A percentile compares a stretch with the other conserved stretches of the same genome.
Conservation (phyloP, 805 yeast species). For the Pichia kluyveri region DNA sequence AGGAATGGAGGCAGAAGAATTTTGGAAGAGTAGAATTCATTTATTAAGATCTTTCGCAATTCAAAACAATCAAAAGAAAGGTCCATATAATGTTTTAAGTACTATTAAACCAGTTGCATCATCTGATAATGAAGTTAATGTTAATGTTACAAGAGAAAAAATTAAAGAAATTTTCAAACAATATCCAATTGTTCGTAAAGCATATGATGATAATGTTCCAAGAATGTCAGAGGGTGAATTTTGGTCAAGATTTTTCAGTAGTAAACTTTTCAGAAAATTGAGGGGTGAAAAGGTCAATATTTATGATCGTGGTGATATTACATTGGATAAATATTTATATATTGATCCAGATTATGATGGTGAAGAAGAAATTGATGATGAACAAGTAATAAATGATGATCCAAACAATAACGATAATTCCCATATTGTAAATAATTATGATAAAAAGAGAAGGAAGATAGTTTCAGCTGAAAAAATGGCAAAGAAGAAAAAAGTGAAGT, state of each 20-base stretch:
- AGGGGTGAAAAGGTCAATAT: conserved; percentile 79
- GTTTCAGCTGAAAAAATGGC: conserved; percentile 16
- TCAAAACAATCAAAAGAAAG: conserved; percentile 73
- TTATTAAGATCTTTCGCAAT: conserved; percentile 79
- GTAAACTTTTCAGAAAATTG: conserved; percentile 75
- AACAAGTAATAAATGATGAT: conserved; percentile 30
- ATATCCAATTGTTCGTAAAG: conserved; percentile 83
- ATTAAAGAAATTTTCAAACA: conserved; percentile 85
- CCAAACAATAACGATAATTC: conserved; percentile 1
- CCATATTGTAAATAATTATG: not conserved
- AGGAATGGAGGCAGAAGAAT: conserved; percentile 70
- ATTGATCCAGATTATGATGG: conserved; percentile 50
- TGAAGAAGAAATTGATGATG: conserved; percentile 30
- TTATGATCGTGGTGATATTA: conserved; percentile 73
- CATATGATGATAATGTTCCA: conserved; percentile 88
- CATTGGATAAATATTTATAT: conserved; percentile 75
- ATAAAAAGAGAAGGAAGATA: conserved; percentile 7
- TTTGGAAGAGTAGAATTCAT: conserved; percentile 80
- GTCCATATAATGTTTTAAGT: conserved; percentile 88
- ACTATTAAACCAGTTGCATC: conserved; percentile 93
- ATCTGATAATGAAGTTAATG: conserved; percentile 87
- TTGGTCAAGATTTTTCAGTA: conserved; percentile 93
- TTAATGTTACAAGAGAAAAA: conserved; percentile 83
- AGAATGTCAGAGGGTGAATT: conserved; percentile 83
- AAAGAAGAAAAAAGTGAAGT: conserved; percentile 21